Evolutionary conservation across 371 early-diverging fungal genomes (phyloP).

Genomic region (Rhizomucor pusillus): DNA sequence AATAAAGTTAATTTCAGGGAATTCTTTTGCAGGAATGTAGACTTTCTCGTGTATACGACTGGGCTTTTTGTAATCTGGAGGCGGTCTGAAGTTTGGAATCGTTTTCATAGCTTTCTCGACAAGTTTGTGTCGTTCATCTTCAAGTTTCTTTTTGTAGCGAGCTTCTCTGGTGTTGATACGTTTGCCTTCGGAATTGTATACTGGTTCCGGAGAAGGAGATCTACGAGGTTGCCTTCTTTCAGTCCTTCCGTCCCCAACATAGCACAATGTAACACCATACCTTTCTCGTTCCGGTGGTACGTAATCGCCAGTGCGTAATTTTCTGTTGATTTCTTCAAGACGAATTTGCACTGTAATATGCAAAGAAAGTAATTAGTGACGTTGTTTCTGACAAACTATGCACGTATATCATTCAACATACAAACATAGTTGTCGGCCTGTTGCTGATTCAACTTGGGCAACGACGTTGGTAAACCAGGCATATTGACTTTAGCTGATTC

Average conservation of each 20-base stretch:
- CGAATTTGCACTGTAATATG: slow-evolving; percentile 68
- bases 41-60: slow-evolving; percentile 85
- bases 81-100: slow-evolving; percentile 85
- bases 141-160: slow-evolving; percentile 87
- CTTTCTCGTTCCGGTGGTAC: slow-evolving; percentile 74
- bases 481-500: slow-evolving; percentile 66
- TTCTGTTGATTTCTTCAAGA: slow-evolving; percentile 86
- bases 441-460: slow-evolving; percentile 72
- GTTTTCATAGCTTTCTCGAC: slow-evolving; percentile 78
- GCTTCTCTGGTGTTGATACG: slow-evolving; percentile 94
- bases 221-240: slow-evolving; percentile 45
- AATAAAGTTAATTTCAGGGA: slow-evolving; percentile 97
- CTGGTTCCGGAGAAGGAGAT: slow-evolving; percentile 93
- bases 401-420: slow-evolving; percentile 32
- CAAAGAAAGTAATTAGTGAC: background rate
- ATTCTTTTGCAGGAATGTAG: slow-evolving; percentile 94
- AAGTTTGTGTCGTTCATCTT: slow-evolving; percentile 90
- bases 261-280: slow-evolving; percentile 27
- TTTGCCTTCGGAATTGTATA: slow-evolving; percentile 89
- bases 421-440: slow-evolving; percentile 82
- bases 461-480: slow-evolving; percentile 83
- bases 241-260: background rate
- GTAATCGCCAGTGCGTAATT: slow-evolving; percentile 78
- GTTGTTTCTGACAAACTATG: slow-evolving; percentile 1
- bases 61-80: slow-evolving; percentile 86